Base-by-base conservation (phyloP, 352 stramenopile genomes). In the Globisporangium mamillatum region DNA sequence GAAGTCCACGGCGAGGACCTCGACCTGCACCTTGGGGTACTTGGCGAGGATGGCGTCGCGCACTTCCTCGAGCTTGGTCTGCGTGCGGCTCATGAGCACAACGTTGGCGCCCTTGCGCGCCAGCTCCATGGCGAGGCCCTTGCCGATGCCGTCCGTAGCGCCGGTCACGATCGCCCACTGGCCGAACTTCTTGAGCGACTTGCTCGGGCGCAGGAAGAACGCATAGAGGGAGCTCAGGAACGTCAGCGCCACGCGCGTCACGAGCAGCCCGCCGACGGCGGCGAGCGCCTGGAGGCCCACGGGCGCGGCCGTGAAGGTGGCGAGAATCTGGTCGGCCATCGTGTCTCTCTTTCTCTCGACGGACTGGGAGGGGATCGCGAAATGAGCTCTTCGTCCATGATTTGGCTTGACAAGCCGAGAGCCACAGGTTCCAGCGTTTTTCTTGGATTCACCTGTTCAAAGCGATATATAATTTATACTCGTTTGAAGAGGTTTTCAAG, bases 141-240 rank as follows among this genome's bases (percentile, higher is more conserved):
- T 97, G 72, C 91, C 92, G 68, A 97, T 97, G 71, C 92, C 92
- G 68, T 97, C 91, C n/a, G 89, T 99, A 46, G 97, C 97, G 61
- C 97, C 98, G 50, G 97, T 99, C 57, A 99, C 88, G 50, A 99
- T 89, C 36, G 95, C 97, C 95, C 98, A 99, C 78, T 98, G 84
- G 62, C 98, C 98, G 66, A 98, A 98, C 73, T 88, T 89, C 68
- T 93, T 97, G 54, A 99, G 74, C 72, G 97, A 91, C 72, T 98
- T 98, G 55, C 82, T 84, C 48, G 94, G 96, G 25, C 96, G 95
- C 54, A 99, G 70, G 79, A 99, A 99, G 76, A 93, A 93, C 61
- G 75, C 71, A 74, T 91, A 95, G 69, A 93, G 59, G 50, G 72
- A 76, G 4, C 67, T 70, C 22, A 92, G 25, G 29, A 91, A 36